Evolutionary conservation across 129 eudicot genomes (phyloP).

Genomic region (Lactuca saligna): DNA sequence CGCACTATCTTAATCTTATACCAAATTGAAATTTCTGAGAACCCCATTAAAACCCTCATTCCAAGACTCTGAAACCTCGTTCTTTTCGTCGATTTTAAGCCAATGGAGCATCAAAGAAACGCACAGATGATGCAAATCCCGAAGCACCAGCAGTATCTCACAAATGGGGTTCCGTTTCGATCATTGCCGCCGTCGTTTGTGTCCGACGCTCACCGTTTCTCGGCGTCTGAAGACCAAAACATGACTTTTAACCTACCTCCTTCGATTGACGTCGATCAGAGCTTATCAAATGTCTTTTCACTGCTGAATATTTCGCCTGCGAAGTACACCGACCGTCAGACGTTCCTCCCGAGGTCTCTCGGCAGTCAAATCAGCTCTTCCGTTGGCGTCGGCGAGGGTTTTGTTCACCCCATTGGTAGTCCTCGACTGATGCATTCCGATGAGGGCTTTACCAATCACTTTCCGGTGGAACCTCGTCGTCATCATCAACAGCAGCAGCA

Average conservation of each 20-base stretch:
- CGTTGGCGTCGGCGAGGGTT: conserved; percentile 14
- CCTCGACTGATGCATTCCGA: conserved; percentile 12
- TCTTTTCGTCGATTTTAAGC: background rate
- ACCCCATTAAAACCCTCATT: conserved; percentile 26
- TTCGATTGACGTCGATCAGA: conserved; percentile 27
- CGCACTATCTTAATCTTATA: background rate
- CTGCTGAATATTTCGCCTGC: conserved; percentile 25
- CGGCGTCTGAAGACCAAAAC: background rate
- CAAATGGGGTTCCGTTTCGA: conserved; percentile 11
- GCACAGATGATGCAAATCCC: conserved; percentile 13
- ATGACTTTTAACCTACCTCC: background rate
- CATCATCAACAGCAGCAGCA: background rate
- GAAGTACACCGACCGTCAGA: background rate
- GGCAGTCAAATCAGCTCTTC: conserved; percentile 17
- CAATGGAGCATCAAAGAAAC: conserved; percentile 11
- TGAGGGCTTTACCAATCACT: conserved; percentile 10
- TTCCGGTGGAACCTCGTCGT: conserved; percentile 18
- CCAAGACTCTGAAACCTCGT: conserved; percentile 1
- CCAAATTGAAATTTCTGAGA: background rate
- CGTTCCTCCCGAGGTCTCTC: background rate
- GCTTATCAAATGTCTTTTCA: conserved; percentile 27
- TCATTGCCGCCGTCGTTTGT: conserved; percentile 12
- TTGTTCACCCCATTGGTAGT: background rate
- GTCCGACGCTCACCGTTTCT: background rate
- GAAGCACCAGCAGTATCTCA: background rate